A percentile compares a stretch with the other conserved stretches of the same genome.
Conservation (phyloP, 345 rosid genomes). For the Melaleuca alternifolia region DNA sequence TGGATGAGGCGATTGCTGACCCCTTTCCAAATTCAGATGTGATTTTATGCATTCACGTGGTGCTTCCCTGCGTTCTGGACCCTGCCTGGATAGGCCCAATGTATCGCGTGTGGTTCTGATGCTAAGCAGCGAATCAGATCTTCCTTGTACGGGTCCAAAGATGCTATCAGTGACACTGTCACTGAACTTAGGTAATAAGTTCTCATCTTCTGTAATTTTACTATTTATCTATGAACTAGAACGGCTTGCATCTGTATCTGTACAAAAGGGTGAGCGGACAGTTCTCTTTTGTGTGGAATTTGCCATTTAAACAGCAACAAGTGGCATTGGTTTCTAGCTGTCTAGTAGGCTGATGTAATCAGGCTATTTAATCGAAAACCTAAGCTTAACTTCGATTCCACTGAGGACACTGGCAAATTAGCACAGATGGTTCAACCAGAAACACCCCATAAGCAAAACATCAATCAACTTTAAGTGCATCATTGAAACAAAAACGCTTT, state of each 20-base stretch:
- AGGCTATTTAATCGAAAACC: too few relatives aligned
- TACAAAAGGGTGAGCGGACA: too few relatives aligned
- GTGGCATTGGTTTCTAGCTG: not conserved
- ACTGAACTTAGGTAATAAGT: too few relatives aligned
- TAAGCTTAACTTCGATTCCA: not conserved
- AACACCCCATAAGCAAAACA: not conserved
- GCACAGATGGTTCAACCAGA: not conserved
- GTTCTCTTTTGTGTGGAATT: not conserved
- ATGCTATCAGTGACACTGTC: too few relatives aligned
- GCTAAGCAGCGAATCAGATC: not conserved
- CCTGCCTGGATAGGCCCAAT: constrained; percentile 12
- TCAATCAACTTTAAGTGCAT: not conserved
- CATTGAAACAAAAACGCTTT: not conserved
- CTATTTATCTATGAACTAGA: too few relatives aligned
- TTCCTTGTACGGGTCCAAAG: too few relatives aligned
- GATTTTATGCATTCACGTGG: constrained; percentile 13
- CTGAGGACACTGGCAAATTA: not conserved
- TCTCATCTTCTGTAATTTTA: too few relatives aligned
- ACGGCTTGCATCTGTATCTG: too few relatives aligned
- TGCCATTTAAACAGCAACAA: not conserved
- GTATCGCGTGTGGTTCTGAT: not conserved
- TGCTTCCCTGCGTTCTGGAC: too few relatives aligned
- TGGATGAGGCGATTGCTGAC: not conserved
- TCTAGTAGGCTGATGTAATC: not conserved
- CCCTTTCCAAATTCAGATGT: not conserved